Base-by-base conservation (phyloP, 2,329 filamentous ascomycete genomes). In the Exophiala calicioides region DNA sequence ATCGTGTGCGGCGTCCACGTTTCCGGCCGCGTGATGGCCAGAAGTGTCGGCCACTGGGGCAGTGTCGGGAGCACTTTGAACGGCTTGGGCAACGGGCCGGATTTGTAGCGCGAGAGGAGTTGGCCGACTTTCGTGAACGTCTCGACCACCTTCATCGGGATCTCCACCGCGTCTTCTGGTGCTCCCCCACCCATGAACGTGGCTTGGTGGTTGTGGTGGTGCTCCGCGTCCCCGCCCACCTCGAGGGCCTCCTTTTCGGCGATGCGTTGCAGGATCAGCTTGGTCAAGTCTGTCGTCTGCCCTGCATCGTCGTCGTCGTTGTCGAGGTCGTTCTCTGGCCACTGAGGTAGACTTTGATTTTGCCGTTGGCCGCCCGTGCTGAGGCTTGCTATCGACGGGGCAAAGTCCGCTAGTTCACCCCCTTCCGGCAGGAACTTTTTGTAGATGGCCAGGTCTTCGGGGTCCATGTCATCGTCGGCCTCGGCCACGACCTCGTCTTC, bases 61-160 rank as follows among this genome's bases (percentile, higher is more conserved):
- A 97, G 81, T 1, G 90, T 90, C 2, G 93, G 93, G 6, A 98
- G 79, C 56, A 97, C 90, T 70, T 97, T 97, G 78, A 98, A 95
- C 0, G 91, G 91, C 69, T 98, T 98, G 15, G 93, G 93, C 23
- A 98, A 78, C 57, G 91, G 91, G n/a, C 93, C 93, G 10, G 87
- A 91, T 70, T 95, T 95, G 75, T 95, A 97, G 56, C 91, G 82
- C 19, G 88, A 90, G 49, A 98, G 78, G 51, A 97, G 85, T 57
- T 90, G 76, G 51, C 90, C 91, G 59, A 95, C 84, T 72, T 84
- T 89, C 38, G 33, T 54, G 31, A 49, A 37, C 12, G 95, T 91
- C 64, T 97, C 91, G 12, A 96, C 79, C 10, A 96, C 90, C 70
- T 95, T 96, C 32, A 85, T 85, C 2, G 90, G 90, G 40, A 98